Evolutionary conservation across 1,139 yeast species (phyloP).

Genomic region (Meyerozyma carpophila): DNA sequence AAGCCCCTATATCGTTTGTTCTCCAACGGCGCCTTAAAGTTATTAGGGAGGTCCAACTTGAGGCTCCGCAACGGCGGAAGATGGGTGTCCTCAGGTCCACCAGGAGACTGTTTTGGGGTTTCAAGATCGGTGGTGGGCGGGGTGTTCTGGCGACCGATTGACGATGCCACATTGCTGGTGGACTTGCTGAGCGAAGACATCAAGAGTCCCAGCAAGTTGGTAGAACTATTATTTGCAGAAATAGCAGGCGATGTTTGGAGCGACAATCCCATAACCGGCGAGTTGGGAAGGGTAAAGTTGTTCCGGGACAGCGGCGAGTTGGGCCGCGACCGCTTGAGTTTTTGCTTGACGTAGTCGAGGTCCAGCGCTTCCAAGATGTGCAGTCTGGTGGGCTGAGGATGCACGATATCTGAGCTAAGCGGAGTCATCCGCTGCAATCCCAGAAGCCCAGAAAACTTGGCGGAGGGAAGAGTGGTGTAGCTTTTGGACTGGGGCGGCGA

Average conservation of each 20-base stretch:
- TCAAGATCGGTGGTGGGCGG: not conserved
- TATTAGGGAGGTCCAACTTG: conserved; percentile 11
- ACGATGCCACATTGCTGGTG: conserved; percentile 3
- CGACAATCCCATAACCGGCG: conserved; percentile 48
- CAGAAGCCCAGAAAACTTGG: conserved; percentile 31
- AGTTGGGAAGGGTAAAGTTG: conserved; percentile 53
- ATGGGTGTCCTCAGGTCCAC: not conserved
- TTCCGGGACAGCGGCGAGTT: conserved; percentile 37
- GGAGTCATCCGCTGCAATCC: conserved; percentile 56
- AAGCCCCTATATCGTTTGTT: conserved; percentile 2
- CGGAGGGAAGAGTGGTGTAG: conserved; percentile 9
- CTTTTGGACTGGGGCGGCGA: conserved; percentile 8
- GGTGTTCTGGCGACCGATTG: not conserved
- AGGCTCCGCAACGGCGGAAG: conserved; percentile 12
- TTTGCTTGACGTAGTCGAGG: conserved; percentile 41
- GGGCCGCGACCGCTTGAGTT: conserved; percentile 68
- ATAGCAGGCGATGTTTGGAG: conserved; percentile 39
- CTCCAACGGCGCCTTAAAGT: conserved; percentile 3
- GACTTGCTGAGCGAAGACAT: conserved; percentile 21
- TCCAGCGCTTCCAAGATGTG: conserved; percentile 40
- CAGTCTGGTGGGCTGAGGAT: conserved; percentile 10
- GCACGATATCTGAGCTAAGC: conserved; percentile 17
- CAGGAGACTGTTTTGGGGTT: conserved; percentile 1
- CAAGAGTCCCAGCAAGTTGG: conserved; percentile 35
- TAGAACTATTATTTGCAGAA: conserved; percentile 41